phyloP scores from a whole-genome alignment of 305 asterid species.

The Fraxinus paxiana region DNA sequence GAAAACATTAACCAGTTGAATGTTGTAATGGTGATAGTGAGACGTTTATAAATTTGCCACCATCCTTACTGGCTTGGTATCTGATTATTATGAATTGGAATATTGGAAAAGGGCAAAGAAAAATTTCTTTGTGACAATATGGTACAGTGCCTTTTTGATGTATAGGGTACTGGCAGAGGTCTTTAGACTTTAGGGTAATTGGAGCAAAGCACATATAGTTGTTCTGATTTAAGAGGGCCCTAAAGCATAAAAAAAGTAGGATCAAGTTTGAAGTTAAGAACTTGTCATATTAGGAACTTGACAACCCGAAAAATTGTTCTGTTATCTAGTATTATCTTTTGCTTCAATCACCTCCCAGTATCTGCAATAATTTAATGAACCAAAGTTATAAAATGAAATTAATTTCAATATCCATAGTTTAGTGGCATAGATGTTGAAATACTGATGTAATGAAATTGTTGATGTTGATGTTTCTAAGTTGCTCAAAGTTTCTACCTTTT shows the following conservation, averaged over 20 bases:
- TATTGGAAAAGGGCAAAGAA: background rate
- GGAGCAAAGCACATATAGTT: background rate
- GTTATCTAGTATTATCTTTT: background rate
- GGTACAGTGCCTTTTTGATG: constrained; percentile 3
- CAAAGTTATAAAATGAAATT: background rate
- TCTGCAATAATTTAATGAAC: constrained; percentile 7
- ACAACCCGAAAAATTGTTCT: constrained; percentile 1
- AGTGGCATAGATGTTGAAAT: constrained; percentile 16
- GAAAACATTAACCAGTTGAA: constrained; percentile 9
- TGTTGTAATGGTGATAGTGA: background rate
- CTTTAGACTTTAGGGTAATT: background rate
- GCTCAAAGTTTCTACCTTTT: constrained; percentile 14
- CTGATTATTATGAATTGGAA: constrained; percentile 4
- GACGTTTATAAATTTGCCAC: background rate
- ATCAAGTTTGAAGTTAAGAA: constrained; percentile 9
- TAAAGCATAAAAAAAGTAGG: constrained; percentile 5
- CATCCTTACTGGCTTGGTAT: background rate
- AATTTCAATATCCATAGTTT: background rate
- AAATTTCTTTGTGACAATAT: background rate
- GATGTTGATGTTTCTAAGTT: constrained; percentile 5
- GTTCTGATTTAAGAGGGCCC: background rate
- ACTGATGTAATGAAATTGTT: constrained; percentile 6
- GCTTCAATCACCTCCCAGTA: background rate
- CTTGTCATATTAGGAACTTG: background rate
- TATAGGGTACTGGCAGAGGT: constrained; percentile 13